Base-by-base conservation (phyloP, 2,329 filamentous ascomycete species). In the Ascosphaera apis region DNA sequence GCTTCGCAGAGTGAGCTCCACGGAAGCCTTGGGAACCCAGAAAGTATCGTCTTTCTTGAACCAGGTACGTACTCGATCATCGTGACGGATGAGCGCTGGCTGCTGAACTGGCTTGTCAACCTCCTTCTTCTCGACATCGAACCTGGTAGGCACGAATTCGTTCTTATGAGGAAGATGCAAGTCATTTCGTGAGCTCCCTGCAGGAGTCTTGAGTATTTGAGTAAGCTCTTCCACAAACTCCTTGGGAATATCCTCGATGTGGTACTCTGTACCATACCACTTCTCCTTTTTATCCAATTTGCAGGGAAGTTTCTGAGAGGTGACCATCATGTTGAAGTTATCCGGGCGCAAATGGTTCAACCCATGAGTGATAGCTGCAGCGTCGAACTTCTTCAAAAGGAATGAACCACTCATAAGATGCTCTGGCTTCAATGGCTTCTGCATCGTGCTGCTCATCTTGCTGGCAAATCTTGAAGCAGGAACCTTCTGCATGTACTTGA, bases 41-140 rank as follows among this genome's bases (percentile, higher is more conserved):
- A 95, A 98, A 0, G 76, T 83, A 47, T 98, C 88, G 48, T 98
- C 88, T 57, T 95, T 95, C 63, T 98, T 98, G 63, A 75, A 93
- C 88, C 88, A 98, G 2, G 81, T 76, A 19, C 84, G 73, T 1
- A 80, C 73, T 23, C 72, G 61, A 4, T 74, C 65, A 44, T 93
- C 86, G 46, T 91, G 83, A 44, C 84, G 74, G 42, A 98, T 76
- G 16, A 98, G 63, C 41, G 74, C 76, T 0, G 88, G 88, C 1
- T 72, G 64, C 37, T 77, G 66, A 0, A 74, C 62, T 1, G 83
- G 77, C 45, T 79, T 69, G 17, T 71, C 64, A n/a, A 88, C 67
- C 25, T 91, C 80, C 55, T 82, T 91, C 65, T 88, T 92, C 53
- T 93, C 83, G 2, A 98, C 88, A 36, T 92, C 82, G 3, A 98